These are phyloP conservation scores for Bryoerythrophyllum caledonicum DNA, from an alignment of 225 moss, liverwort and hornwort genomes.

Conservation along the genomic window DNA sequence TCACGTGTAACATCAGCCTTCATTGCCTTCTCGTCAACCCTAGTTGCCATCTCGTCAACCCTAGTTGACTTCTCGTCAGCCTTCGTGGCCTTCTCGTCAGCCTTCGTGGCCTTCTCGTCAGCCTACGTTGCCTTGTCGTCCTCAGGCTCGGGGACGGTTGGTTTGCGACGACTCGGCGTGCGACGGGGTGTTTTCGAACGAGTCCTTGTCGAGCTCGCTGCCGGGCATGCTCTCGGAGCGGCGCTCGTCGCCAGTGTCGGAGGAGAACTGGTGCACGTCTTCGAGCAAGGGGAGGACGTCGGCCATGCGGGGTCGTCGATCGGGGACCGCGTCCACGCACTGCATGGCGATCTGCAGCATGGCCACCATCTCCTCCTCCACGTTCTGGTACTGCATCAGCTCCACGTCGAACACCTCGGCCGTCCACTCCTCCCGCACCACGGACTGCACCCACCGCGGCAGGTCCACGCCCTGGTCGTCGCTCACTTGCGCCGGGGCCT, in stretches of 20 bases:
- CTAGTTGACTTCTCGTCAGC: no score
- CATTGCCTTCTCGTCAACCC: no score
- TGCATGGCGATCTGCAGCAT: slow-evolving; percentile 96
- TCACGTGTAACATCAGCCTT: no score
- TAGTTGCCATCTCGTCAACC: no score
- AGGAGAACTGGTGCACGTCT: slow-evolving; percentile 80
- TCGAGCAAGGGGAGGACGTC: slow-evolving; percentile 84
- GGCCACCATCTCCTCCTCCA: slow-evolving; percentile 93
- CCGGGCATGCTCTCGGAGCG: slow-evolving; percentile 47
- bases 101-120: no score
- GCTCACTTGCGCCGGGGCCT: slow-evolving; percentile 87
- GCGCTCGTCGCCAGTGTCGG: slow-evolving; percentile 74
- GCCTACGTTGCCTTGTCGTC: no score
- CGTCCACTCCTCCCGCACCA: slow-evolving; percentile 95
- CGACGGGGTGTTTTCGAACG: slow-evolving; percentile 44
- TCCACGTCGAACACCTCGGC: slow-evolving; percentile 91
- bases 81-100: no score
- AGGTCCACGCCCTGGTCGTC: slow-evolving; percentile 84
- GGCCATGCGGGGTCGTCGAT: slow-evolving; percentile 76
- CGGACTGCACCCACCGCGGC: slow-evolving; percentile 91
- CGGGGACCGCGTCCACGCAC: slow-evolving; percentile 72
- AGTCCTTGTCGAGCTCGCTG: no score
- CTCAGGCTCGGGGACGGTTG: no score
- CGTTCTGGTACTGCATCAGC: slow-evolving; percentile 83
- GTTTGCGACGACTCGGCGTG: slow-evolving; percentile 6